phyloP scores from a whole-genome alignment of 2,329 filamentous ascomycete genomes.

The Fusarium pseudograminearum region DNA sequence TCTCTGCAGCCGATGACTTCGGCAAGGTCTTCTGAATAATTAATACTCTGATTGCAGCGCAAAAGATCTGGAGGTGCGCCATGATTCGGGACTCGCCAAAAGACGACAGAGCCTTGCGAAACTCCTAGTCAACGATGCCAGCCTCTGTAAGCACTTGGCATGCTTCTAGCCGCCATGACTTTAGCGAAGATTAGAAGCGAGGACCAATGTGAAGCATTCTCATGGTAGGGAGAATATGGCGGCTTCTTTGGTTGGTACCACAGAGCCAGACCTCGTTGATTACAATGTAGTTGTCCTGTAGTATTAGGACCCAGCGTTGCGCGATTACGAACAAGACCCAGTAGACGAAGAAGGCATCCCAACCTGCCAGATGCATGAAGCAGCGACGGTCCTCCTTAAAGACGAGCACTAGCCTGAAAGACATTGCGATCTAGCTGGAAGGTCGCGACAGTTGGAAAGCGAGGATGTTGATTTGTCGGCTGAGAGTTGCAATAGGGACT shows the following conservation, averaged over 20 bases:
- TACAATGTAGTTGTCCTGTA: background rate
- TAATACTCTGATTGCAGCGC: background rate
- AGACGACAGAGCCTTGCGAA: background rate
- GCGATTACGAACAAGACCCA: background rate
- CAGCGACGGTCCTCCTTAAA: background rate
- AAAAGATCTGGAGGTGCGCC: fast-evolving
- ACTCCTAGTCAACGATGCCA: background rate
- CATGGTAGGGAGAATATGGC: background rate
- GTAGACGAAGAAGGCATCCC: background rate
- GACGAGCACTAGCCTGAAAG: background rate
- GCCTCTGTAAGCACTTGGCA: too few relatives aligned
- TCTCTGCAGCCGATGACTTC: background rate
- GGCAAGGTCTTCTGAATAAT: background rate
- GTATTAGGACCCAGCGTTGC: background rate
- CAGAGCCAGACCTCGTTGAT: background rate
- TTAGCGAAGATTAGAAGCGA: too few relatives aligned
- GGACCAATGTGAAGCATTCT: background rate
- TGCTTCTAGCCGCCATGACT: background rate
- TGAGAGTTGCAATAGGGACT: background rate
- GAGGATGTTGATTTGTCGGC: background rate
- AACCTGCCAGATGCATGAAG: background rate
- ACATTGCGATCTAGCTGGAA: background rate
- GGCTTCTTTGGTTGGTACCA: background rate
- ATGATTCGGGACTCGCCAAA: background rate
- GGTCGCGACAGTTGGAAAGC: background rate